A percentile compares a stretch with the other conserved stretches of the same genome.
Conservation (phyloP, 2,329 filamentous ascomycete species). For the Xylariomycetidae sp. region DNA sequence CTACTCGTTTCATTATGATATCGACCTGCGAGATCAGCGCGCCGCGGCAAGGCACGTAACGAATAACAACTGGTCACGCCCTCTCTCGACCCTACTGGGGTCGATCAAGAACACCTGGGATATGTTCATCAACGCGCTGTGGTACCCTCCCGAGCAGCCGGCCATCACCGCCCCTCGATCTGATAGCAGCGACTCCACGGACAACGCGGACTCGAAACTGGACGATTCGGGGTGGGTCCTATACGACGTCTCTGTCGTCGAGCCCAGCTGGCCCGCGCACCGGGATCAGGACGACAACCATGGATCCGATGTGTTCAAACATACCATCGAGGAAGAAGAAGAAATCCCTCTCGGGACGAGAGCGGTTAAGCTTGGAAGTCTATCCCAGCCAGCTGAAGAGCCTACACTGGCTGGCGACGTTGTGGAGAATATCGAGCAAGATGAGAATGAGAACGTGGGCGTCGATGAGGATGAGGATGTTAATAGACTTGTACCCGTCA, state of each 20-base stretch:
- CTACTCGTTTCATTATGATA: slow-evolving; percentile 12
- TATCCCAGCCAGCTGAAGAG: too few species aligned
- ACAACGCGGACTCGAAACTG: background rate
- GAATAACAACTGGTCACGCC: too few species aligned
- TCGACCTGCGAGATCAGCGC: slow-evolving; percentile 9
- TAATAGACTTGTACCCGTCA: too few species aligned
- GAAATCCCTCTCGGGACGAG: background rate
- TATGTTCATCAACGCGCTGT: slow-evolving; percentile 9
- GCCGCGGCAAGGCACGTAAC: too few species aligned
- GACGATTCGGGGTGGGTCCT: slow-evolving; percentile 17
- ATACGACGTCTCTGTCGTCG: slow-evolving; percentile 9
- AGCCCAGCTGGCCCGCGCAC: background rate
- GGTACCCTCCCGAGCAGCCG: too few species aligned
- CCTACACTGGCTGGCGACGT: too few species aligned
- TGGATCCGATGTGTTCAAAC: slow-evolving; percentile 15
- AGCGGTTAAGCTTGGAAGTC: too few species aligned
- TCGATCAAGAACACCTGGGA: slow-evolving; percentile 15
- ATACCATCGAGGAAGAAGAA: slow-evolving; percentile 15
- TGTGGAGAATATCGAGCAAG: background rate
- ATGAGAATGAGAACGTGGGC: background rate
- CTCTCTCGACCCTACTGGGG: slow-evolving; percentile 6
- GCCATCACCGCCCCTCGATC: too few species aligned
- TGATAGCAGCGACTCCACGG: background rate
- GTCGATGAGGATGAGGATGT: background rate
- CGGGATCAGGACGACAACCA: slow-evolving; percentile 1